Conservation (phyloP, 345 rosid genomes). For the Eucalyptus marginata region DNA sequence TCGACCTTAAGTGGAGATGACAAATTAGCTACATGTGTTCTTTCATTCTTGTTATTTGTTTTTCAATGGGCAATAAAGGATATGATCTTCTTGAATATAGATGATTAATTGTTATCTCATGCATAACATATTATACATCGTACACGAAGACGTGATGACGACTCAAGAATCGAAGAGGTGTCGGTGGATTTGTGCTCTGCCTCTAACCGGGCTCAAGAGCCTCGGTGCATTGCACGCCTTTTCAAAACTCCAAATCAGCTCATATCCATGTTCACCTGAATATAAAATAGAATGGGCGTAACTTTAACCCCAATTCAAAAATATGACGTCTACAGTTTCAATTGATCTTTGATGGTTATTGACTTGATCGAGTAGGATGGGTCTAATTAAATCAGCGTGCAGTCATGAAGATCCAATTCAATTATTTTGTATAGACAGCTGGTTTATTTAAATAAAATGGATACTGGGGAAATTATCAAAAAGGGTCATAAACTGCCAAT, state of each 20-base stretch:
- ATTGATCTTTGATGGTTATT: neutral
- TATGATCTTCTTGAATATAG: neutral
- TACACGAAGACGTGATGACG: too few relatives aligned
- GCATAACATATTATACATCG: too few relatives aligned
- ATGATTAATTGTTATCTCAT: neutral
- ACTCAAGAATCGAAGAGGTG: neutral
- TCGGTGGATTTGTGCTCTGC: neutral
- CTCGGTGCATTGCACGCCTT: neutral
- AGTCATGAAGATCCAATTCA: neutral
- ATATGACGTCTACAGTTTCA: neutral
- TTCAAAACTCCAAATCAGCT: neutral
- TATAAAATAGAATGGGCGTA: neutral
- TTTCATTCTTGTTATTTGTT: neutral
- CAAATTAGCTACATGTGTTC: neutral
- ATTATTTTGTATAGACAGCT: neutral
- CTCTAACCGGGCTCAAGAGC: neutral
- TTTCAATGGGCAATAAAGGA: neutral
- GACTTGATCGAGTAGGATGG: neutral
- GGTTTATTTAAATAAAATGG: neutral
- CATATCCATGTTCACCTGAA: neutral
- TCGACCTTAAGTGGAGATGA: constrained; percentile 4
- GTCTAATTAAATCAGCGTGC: neutral
- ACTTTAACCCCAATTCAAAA: neutral
- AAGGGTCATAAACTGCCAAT: too few relatives aligned
- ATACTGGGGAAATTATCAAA: neutral